Base-by-base conservation (phyloP, 2,329 filamentous ascomycete species). In the Juglanconis oblonga region DNA sequence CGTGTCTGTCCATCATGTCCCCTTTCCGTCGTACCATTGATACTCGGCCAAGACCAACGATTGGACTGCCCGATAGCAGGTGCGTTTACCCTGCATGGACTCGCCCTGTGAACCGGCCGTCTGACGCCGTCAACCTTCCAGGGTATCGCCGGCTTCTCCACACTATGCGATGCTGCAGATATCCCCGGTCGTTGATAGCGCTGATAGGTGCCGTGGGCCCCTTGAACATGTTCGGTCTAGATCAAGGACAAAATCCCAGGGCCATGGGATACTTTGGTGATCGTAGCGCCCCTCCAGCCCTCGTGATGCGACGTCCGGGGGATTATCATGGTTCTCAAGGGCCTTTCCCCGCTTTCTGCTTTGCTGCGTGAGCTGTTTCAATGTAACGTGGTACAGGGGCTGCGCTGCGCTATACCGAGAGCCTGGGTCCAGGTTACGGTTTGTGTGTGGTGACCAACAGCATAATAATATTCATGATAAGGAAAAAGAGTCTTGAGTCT, bases 11-110 rank as follows among this genome's bases (percentile, higher is more conserved):
- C 51, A 58, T 47, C 36, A 51, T n/a, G 35, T 51, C 50, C 45
- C 29, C 31, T 40, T 52, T 59, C 14, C 14, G 52, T 29, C 24
- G 51, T 55, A 14, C 45, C 38, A 52, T 50, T 61, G 45, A 36
- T 42, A 56, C 45, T 48, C 11, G 11, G 33, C 36, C 35, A 45
- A 11, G 29, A 33, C 4, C 31, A 47, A 17, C 50, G 55, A 53
- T 61, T 61, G 59, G 59, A 7, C 3, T 42, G 33, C 10, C 44
- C 29, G 57, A 59, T 59, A 59, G 36, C 53, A 13, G 54, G 54
- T 55, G 55, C 51, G 51, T 38, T n/a, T n/a, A 24, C 44, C 7
- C 38, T 52, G 47, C 52, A 55, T 48, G 52, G 55, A 36, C 36
- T 4, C 50, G 29, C 44, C 29, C n/a, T 7, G 38, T 42, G 38